Base-by-base conservation (phyloP, 2,329 filamentous ascomycete genomes). In the Aspergillus terreus region DNA sequence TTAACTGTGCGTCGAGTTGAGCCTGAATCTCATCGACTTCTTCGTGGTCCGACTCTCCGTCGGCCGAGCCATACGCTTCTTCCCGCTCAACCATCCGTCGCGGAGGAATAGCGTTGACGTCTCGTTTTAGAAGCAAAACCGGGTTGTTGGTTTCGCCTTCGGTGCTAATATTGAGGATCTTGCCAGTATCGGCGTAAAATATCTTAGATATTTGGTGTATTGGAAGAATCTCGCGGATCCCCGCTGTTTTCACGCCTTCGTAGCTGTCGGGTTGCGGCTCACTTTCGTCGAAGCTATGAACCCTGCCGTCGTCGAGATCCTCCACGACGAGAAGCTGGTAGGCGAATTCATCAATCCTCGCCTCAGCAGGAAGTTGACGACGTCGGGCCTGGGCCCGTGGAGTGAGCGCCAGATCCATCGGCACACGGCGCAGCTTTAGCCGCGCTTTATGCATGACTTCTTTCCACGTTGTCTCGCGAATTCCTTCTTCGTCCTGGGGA, bases 361-460 rank as follows among this genome's bases (percentile, higher is more conserved):
- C 73, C 51, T 78, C 75, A 0, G 61, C 71, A 10, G 64, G 62
- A 27, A 75, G 59, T 27, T 69, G 65, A 3, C 55, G 47, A 11
- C 50, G 48, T 14, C 51, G 54, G 6, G 25, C 21, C 19, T 58
- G 48, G 5, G 46, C 53, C 30, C 59, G 58, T 6, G 57, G 52
- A 30, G 53, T 51, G 23, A 64, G 80, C 0, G 80, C 68, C 36
- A 78, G 65, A 40, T 80, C 76, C 30, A 86, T 71, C 0, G 85
- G 87, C 0, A 88, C 82, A 44, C 92, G 81, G 61, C 87, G 81
- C 10, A 99, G 77, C 52, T 91, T 90, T 11, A 96, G 84, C 36
- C 85, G 83, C 15, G 91, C 89, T 69, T 97, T 99, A 74, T 97
- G 92, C 54, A 96, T 86, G 38, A 95, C 91, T 68, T 99, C 92